Evolutionary conservation across 768 basidiomycete species (phyloP).

Genomic region (Glaciozyma martinii): DNA sequence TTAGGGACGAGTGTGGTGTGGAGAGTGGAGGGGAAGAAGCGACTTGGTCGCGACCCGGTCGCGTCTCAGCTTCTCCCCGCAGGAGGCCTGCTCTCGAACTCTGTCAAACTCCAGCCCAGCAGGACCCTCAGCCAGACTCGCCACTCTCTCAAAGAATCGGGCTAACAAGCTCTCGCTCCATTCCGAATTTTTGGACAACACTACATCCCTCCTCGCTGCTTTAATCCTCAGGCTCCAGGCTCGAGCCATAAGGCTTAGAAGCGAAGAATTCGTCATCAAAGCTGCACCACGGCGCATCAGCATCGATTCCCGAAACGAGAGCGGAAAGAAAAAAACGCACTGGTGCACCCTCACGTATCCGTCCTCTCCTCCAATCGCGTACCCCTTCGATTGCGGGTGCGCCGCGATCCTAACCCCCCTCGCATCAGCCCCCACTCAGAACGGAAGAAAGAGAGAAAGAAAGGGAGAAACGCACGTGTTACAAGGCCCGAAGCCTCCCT

Average conservation of each 20-base stretch:
- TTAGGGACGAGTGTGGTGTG: too few species aligned
- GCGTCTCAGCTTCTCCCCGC: too few species aligned
- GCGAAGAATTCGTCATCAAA: constrained; percentile 93
- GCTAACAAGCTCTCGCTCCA: too few species aligned
- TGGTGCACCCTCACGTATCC: constrained; percentile 39
- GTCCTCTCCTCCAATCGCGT: constrained; percentile 93
- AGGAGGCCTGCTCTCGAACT: too few species aligned
- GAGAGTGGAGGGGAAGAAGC: too few species aligned
- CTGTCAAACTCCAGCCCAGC: too few species aligned
- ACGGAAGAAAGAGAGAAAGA: background rate
- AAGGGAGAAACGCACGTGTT: constrained; percentile 65
- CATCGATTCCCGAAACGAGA: background rate
- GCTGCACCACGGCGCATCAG: constrained; percentile 41
- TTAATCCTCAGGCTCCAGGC: constrained; percentile 64
- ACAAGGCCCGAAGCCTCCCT: constrained; percentile 93
- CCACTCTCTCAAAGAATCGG: too few species aligned
- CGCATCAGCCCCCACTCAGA: background rate
- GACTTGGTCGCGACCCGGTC: too few species aligned
- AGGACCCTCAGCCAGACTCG: too few species aligned
- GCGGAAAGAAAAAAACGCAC: constrained; percentile 14
- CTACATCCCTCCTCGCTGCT: background rate
- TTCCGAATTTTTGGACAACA: too few species aligned
- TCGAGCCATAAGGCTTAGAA: constrained; percentile 82
- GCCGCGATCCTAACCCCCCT: constrained; percentile 66
- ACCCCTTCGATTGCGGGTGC: constrained; percentile 75